Evolutionary conservation across 179 eudicot genomes (phyloP).

Genomic region (Patellifolia procumbens): DNA sequence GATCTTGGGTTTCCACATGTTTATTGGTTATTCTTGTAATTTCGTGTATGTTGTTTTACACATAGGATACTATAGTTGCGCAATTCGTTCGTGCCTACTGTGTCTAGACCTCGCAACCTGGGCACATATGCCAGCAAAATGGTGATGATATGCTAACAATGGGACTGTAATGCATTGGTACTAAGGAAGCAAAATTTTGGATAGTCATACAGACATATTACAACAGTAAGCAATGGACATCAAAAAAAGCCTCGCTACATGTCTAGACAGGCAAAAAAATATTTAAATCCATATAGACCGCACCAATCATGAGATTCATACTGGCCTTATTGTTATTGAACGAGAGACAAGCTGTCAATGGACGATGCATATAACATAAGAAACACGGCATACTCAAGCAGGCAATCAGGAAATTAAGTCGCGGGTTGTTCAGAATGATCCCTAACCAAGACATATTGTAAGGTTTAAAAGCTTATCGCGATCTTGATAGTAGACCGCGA

Average conservation of each 20-base stretch:
- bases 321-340: neutral
- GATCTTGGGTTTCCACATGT: too few species aligned
- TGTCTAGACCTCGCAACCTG: too few species aligned
- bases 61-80: too few species aligned
- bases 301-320: neutral
- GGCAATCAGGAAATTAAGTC: too few species aligned
- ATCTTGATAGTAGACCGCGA: too few species aligned
- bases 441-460: too few species aligned
- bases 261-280: neutral
- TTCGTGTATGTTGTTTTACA: too few species aligned
- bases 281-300: neutral
- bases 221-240: neutral
- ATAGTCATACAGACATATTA: neutral
- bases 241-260: neutral
- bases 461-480: too few species aligned
- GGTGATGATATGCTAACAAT: neutral
- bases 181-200: neutral
- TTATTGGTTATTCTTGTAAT: too few species aligned
- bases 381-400: neutral
- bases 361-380: neutral
- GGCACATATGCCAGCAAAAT: neutral
- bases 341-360: neutral
- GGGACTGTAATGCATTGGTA: neutral
- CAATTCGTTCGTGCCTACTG: too few species aligned
- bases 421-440: too few species aligned